phyloP scores from a whole-genome alignment of 495 filamentous ascomycete genomes.

The Hypoxylon crocopeplum region DNA sequence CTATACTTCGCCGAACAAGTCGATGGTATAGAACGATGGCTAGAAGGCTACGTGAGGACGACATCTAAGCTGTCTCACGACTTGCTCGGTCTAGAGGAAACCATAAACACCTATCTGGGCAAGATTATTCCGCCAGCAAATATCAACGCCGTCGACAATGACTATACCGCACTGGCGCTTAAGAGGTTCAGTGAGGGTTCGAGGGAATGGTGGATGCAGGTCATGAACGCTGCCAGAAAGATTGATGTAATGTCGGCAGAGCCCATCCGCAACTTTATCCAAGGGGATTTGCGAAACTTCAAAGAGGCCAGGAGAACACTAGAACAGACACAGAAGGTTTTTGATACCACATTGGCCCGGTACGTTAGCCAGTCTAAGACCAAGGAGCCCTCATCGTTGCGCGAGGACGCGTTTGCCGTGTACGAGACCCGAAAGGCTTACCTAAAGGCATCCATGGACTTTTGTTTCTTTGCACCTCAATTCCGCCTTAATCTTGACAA shows the following conservation, averaged over 20 bases:
- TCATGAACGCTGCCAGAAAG: constrained; percentile 73
- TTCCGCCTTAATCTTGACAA: constrained; percentile 81
- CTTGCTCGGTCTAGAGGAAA: constrained; percentile 69
- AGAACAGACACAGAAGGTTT: constrained; percentile 81
- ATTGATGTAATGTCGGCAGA: constrained; percentile 79
- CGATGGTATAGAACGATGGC: constrained; percentile 90
- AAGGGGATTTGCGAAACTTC: constrained; percentile 67
- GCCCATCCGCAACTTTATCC: constrained; percentile 77
- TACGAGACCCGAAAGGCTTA: constrained; percentile 94
- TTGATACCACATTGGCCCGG: constrained; percentile 78
- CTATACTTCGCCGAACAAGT: constrained; percentile 91
- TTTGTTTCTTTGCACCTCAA: constrained; percentile 84
- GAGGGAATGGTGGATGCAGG: constrained; percentile 82
- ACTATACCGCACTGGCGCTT: constrained; percentile 89
- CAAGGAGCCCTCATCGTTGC: constrained; percentile 86
- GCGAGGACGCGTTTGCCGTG: constrained; percentile 95
- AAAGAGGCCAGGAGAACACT: constrained; percentile 76
- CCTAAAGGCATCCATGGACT: constrained; percentile 91
- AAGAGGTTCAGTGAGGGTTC: constrained; percentile 83
- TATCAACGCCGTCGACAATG: constrained; percentile 79
- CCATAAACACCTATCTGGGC: constrained; percentile 74
- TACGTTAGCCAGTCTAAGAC: constrained; percentile 87
- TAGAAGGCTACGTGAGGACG: constrained; percentile 82
- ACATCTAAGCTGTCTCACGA: constrained; percentile 81
- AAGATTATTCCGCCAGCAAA: constrained; percentile 73